Percentiles rank a stretch among this genome's conserved stretches.
Evolutionary conservation across 2,329 filamentous ascomycete species (phyloP).

Genomic region (Immersiporthe knoxdaviesiana): DNA sequence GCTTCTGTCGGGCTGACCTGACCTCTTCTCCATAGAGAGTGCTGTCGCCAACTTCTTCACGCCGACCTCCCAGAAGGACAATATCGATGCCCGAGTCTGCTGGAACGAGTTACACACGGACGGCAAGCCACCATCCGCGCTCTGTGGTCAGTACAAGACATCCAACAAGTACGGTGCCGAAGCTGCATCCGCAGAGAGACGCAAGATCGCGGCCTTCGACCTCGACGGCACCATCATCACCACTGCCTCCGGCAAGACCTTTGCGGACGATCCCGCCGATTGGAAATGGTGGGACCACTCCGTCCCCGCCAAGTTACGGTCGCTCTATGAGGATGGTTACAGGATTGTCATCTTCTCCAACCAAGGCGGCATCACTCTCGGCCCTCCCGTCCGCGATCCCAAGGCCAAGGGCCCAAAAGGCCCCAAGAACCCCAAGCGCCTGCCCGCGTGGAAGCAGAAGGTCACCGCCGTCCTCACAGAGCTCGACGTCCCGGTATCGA

Average conservation of each 20-base stretch:
- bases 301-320: conserved; percentile 69
- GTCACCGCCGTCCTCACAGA: conserved; percentile 68
- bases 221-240: conserved; percentile 86
- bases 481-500: conserved; percentile 73
- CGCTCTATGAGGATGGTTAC: conserved; percentile 69
- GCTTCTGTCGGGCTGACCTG: conserved; percentile 24
- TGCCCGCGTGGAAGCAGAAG: conserved; percentile 83
- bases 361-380: conserved; percentile 80
- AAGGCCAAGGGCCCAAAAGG: conserved; percentile 63
- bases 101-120: conserved; percentile 70
- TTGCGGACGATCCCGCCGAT: conserved; percentile 70
- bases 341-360: conserved; percentile 83
- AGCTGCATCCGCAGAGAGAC: conserved; percentile 41
- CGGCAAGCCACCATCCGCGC: conserved; percentile 60
- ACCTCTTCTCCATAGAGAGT: conserved; percentile 55
- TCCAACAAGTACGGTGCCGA: conserved; percentile 31
- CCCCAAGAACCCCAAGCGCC: conserved; percentile 64
- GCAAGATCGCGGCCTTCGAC: conserved; percentile 74
- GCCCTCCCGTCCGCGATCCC: conserved; percentile 71
- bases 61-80: conserved; percentile 80
- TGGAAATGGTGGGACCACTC: conserved; percentile 92
- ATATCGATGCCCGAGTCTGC: conserved; percentile 62
- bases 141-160: conserved; percentile 73
- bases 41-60: conserved; percentile 87
- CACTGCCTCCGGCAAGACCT: conserved; percentile 79